phyloP scores from a whole-genome alignment of 805 yeast species.

The Metschnikowia gelsemii region DNA sequence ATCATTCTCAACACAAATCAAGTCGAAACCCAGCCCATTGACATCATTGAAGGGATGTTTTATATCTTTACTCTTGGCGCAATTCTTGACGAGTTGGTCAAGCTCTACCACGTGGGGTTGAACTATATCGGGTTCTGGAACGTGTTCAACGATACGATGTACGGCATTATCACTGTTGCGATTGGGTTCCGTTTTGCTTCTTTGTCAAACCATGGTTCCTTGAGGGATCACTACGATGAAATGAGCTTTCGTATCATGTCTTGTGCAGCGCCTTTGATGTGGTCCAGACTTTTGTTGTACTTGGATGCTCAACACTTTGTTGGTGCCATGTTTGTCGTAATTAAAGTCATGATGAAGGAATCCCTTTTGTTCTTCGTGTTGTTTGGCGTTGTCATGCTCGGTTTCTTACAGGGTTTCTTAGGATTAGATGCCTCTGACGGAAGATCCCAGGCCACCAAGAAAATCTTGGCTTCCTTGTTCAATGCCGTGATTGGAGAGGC shows the following conservation, averaged over 20 bases:
- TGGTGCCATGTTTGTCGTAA: slow-evolving; percentile 85
- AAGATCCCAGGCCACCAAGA: slow-evolving; percentile 66
- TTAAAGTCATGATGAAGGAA: slow-evolving; percentile 84
- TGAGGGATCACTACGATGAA: slow-evolving; percentile 44
- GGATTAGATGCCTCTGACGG: slow-evolving; percentile 91
- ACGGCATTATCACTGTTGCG: slow-evolving; percentile 51
- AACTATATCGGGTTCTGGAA: slow-evolving; percentile 76
- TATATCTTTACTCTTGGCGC: slow-evolving; percentile 68
- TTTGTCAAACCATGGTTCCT: slow-evolving; percentile 24
- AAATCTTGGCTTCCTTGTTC: slow-evolving; percentile 61
- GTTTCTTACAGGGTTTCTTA: slow-evolving; percentile 82
- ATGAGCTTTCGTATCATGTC: slow-evolving; percentile 69
- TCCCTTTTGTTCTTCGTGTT: slow-evolving; percentile 79
- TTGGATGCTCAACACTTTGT: slow-evolving; percentile 79
- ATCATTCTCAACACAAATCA: slow-evolving; percentile 60
- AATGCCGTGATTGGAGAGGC: slow-evolving; percentile 76
- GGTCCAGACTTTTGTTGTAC: slow-evolving; percentile 74
- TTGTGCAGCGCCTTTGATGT: slow-evolving; percentile 82
- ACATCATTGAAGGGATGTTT: slow-evolving; percentile 53
- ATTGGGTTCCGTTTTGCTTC: slow-evolving; percentile 53
- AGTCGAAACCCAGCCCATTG: slow-evolving; percentile 30
- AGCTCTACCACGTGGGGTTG: slow-evolving; percentile 74
- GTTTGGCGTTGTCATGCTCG: slow-evolving; percentile 65
- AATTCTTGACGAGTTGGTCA: slow-evolving; percentile 63
- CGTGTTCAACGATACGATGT: slow-evolving; percentile 72